These are phyloP conservation scores for Dichotomocladium elegans DNA, from an alignment of 371 early-diverging fungal genomes.

Conservation along the genomic window DNA sequence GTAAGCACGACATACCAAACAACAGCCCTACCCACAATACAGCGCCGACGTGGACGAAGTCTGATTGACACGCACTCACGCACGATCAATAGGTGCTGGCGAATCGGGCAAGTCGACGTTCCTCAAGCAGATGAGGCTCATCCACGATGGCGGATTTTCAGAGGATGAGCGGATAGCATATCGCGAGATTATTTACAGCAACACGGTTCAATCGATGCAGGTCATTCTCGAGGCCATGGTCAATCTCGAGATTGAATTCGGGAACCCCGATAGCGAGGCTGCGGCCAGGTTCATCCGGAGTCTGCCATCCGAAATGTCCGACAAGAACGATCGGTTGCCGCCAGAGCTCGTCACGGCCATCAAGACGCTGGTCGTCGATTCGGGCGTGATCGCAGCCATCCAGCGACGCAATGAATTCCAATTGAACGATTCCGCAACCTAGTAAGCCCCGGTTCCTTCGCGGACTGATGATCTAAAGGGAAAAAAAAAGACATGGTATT, in stretches of 20 bases:
- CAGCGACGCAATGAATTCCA: slow-evolving; percentile 77
- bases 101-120: slow-evolving; percentile 97
- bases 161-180: slow-evolving; percentile 82
- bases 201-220: slow-evolving; percentile 87
- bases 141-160: slow-evolving; percentile 91
- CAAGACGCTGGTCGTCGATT: slow-evolving; percentile 71
- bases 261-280: slow-evolving; percentile 58
- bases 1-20: too few relatives aligned
- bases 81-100: slow-evolving; percentile 76
- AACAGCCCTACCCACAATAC: too few relatives aligned
- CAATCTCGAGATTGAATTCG: slow-evolving; percentile 61
- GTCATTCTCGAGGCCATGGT: slow-evolving; percentile 89
- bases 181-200: slow-evolving; percentile 88
- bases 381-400: slow-evolving; percentile 74
- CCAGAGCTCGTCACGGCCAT: slow-evolving; percentile 71
- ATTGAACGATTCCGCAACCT: slow-evolving; percentile 80
- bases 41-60: too few relatives aligned
- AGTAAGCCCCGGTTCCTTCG: slow-evolving; percentile 47
- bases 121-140: slow-evolving; percentile 95
- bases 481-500: neutral
- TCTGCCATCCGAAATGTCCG: slow-evolving; percentile 35
- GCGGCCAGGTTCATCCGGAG: slow-evolving; percentile 52
- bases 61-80: neutral
- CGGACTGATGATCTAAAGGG: neutral
- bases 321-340: slow-evolving; percentile 54